These are phyloP conservation scores for Lecanicillium sp. DNA, from an alignment of 2,329 filamentous ascomycete species.

Conservation along the genomic window DNA sequence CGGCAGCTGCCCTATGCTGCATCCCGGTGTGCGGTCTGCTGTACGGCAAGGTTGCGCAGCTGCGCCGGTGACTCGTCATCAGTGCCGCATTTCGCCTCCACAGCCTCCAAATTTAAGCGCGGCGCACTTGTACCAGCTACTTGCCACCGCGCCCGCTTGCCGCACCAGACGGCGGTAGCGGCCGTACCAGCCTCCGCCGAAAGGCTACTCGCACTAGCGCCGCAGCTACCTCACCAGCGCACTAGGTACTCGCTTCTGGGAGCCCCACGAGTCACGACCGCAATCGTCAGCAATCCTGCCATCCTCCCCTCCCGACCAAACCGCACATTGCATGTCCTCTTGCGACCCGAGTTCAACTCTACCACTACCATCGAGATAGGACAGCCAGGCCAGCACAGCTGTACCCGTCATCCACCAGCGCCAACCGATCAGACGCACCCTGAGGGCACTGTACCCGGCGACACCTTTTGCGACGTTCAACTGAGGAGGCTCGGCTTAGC, in stretches of 20 bases:
- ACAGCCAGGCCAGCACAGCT: neutral
- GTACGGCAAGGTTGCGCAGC: too few relatives aligned
- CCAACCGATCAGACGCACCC: neutral
- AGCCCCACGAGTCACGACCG: constrained; percentile 4
- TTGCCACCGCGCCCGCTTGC: too few relatives aligned
- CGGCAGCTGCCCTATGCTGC: too few relatives aligned
- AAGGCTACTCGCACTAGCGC: neutral
- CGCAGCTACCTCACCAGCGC: neutral
- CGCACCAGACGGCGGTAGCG: too few relatives aligned
- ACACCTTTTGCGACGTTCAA: neutral
- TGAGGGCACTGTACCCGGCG: neutral
- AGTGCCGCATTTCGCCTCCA: too few relatives aligned
- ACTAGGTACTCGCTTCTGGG: too few relatives aligned
- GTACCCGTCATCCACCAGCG: neutral
- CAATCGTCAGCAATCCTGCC: neutral
- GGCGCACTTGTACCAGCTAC: too few relatives aligned
- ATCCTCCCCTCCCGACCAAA: constrained; percentile 1
- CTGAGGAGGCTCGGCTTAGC: constrained; percentile 8
- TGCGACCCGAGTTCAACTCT: neutral
- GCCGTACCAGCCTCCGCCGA: neutral
- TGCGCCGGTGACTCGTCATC: too few relatives aligned
- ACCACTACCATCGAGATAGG: too few relatives aligned
- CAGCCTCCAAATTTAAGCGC: too few relatives aligned
- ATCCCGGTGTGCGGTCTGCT: too few relatives aligned
- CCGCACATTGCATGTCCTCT: neutral